phyloP scores from a whole-genome alignment of 208 protist species.

The Wallacemonas collosoma region DNA sequence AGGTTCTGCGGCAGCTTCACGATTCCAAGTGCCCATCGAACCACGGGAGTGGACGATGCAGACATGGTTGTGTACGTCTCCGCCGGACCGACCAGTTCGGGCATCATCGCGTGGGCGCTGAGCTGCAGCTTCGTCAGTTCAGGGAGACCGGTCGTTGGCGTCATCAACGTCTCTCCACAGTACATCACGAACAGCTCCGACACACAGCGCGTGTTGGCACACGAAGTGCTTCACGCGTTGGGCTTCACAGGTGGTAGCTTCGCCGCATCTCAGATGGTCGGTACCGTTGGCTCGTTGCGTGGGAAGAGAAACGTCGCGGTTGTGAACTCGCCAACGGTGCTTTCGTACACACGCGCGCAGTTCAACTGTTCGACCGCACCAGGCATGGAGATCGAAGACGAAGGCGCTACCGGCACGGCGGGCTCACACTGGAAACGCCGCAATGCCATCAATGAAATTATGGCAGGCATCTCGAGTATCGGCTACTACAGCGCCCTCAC shows the following conservation, averaged over 20 bases:
- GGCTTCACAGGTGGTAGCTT: constrained; percentile 28
- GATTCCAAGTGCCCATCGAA: constrained; percentile 43
- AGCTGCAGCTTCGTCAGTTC: constrained; percentile 22
- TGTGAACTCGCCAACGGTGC: constrained; percentile 15
- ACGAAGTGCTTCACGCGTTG: constrained; percentile 68
- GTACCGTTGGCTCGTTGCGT: constrained; percentile 5
- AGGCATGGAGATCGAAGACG: constrained; percentile 43
- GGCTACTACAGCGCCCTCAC: constrained; percentile 40
- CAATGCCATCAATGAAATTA: constrained; percentile 36
- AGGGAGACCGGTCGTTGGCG: constrained; percentile 22
- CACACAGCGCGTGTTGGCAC: constrained; percentile 24
- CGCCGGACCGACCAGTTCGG: not conserved
- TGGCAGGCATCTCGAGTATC: constrained; percentile 18
- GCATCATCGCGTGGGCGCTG: constrained; percentile 22
- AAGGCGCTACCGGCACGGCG: constrained; percentile 19
- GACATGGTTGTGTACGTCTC: constrained; percentile 42
- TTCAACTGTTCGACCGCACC: constrained; percentile 16
- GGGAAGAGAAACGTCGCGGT: constrained; percentile 12
- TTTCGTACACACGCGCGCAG: constrained; percentile 2
- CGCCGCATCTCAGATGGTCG: constrained; percentile 9
- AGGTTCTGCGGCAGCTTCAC: constrained; percentile 39
- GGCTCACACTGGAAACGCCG: constrained; percentile 40
- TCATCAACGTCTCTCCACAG: constrained; percentile 32
- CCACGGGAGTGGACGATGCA: constrained; percentile 41
- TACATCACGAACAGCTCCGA: constrained; percentile 4